Percentiles rank a stretch among this genome's conserved stretches.
Evolutionary conservation across 257 asterid genomes (phyloP).

Genomic region (Solanum raphanifolium): DNA sequence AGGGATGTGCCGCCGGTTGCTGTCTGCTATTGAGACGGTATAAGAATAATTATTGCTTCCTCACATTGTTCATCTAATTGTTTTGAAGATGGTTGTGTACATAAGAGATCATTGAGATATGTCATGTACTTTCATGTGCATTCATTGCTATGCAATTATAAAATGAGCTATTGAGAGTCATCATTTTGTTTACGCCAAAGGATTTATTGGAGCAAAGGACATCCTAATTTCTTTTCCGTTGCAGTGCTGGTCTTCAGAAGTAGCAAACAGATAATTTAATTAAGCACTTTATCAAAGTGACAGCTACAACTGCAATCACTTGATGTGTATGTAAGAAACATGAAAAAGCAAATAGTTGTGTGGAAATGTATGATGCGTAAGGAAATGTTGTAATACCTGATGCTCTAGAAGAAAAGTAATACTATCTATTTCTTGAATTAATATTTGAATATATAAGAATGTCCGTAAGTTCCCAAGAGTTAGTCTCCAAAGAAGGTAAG

Average conservation of each 20-base stretch:
- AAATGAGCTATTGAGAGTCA: background rate
- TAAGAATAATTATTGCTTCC: background rate
- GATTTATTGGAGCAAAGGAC: background rate
- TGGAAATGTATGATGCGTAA: background rate
- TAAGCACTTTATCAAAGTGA: background rate
- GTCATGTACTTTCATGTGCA: background rate
- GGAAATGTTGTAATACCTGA: background rate
- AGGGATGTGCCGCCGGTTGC: conserved; percentile 96
- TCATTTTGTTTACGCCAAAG: background rate
- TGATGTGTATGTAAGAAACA: background rate
- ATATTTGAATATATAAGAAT: background rate
- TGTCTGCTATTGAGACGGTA: conserved; percentile 78
- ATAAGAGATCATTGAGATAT: background rate
- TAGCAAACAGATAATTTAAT: background rate
- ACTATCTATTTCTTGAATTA: background rate
- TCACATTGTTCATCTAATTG: background rate
- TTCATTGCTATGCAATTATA: background rate
- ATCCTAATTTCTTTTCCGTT: background rate
- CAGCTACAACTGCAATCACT: background rate
- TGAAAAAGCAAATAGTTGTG: background rate
- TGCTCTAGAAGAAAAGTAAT: background rate
- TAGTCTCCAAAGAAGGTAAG: background rate
- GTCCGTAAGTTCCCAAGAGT: background rate
- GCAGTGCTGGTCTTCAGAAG: background rate
- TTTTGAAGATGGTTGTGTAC: background rate